phyloP scores from a whole-genome alignment of 1,284 basidiomycete species.

The Malassezia japonica region DNA sequence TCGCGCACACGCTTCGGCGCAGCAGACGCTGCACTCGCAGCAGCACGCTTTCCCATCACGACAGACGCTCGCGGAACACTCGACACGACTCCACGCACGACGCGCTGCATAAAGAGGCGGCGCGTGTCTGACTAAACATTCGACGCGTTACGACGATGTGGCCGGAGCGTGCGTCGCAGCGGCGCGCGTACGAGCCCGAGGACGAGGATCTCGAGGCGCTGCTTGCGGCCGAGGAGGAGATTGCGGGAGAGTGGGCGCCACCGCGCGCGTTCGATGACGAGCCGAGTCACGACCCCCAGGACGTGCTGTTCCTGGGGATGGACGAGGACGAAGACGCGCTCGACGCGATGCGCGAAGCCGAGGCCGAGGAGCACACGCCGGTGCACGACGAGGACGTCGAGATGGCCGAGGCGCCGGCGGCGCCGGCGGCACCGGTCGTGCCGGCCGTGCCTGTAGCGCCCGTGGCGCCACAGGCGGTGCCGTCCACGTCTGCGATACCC shows the following conservation, averaged over 20 bases:
- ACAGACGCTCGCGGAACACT: not conserved
- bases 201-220: constrained; percentile 9
- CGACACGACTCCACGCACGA: not conserved
- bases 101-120: not conserved
- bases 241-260: not conserved
- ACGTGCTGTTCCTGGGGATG: not conserved
- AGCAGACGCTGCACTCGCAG: not conserved
- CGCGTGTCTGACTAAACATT: not conserved
- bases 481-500: constrained; percentile 16
- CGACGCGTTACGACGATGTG: not conserved
- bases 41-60: constrained; percentile 9
- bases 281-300: not conserved
- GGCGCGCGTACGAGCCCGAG: not conserved
- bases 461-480: not conserved
- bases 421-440: not conserved
- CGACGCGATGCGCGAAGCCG: not conserved
- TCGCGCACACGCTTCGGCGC: not conserved
- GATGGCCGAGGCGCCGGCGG: not conserved
- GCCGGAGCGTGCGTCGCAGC: constrained; percentile 6
- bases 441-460: not conserved
- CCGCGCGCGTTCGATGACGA: constrained; percentile 4
- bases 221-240: constrained; percentile 7
- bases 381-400: not conserved
- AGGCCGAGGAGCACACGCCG: too few species aligned
- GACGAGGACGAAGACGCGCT: not conserved